Evolutionary conservation across 148 eudicot genomes (phyloP), one percentile per base, ranked within the genome.

Genomic region (Dianthus caryophyllus): DNA sequence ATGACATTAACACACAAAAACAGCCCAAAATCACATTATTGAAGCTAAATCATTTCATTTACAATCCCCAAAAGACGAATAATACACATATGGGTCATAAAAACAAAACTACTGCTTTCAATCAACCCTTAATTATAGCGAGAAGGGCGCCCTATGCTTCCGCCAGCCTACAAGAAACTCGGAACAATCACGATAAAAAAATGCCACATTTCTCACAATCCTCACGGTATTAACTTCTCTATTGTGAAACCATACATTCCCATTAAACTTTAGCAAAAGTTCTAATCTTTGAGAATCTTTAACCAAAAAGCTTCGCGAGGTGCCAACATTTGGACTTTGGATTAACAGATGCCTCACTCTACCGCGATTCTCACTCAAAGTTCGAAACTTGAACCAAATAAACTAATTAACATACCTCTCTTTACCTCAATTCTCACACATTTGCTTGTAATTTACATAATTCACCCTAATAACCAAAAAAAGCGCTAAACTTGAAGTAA

Each of bases 201-300:
- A 58, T 6, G 4, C n/a, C n/a, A n/a, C n/a, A n/a, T 29, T 15
- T 58, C 39, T 12, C 36, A 60, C 64, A 36, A 60, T 61, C 15
- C 64, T 38, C 46, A 11, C 64, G 20, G 4, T 21, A 38, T 29
- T 9, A 20, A 18, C 5, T 0, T n/a, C 48, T 4, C 65, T 38
- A 38, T 61, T 10, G 27, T 12, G 9, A 38, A 38, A 61, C 65
- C 49, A 61, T 4, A 58, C 62, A 58, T n/a, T 16, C 62, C 41
- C 25, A 13, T 16, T 53, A 53, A 53, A 53, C 30, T 22, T 21
- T 53, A 53, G 30, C 58, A 53, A 53, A 53, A 58, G 41, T 17
- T 57, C 12, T 13, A 5, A 30, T 57, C 8, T 29, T 57, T 30
- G 30, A 53, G 13, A 53, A 56, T 14, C 2, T 27, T 6, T 11